Conservation (phyloP, 2,329 filamentous ascomycete genomes). For the Stachybotrys chartarum region DNA sequence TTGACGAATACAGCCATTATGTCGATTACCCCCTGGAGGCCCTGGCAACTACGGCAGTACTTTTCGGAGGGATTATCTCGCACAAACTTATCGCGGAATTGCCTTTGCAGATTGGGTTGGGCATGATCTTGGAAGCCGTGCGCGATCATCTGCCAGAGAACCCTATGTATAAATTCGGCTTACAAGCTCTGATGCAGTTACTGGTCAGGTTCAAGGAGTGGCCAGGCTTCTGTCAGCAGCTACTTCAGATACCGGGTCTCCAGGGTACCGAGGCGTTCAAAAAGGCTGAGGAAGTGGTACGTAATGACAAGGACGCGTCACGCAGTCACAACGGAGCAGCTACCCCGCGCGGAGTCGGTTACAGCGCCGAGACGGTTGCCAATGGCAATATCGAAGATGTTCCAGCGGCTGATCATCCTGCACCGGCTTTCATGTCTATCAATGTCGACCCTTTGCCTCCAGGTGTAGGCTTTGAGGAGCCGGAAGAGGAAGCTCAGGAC, state of each 20-base stretch:
- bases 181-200: conserved; percentile 89
- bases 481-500: conserved; percentile 77
- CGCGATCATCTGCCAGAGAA: conserved; percentile 75
- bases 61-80: conserved; percentile 95
- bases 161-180: conserved; percentile 96
- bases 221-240: conserved; percentile 87
- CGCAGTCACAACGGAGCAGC: conserved; percentile 46
- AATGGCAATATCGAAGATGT: conserved; percentile 68
- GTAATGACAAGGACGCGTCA: conserved; percentile 53
- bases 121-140: conserved; percentile 96
- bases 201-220: conserved; percentile 79
- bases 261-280: conserved; percentile 79
- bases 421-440: conserved; percentile 70
- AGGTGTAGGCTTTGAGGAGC: conserved; percentile 67
- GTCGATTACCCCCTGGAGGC: conserved; percentile 94
- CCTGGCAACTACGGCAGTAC: conserved; percentile 86
- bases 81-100: conserved; percentile 86
- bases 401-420: conserved; percentile 48
- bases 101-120: conserved; percentile 86
- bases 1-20: conserved; percentile 96
- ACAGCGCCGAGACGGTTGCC: conserved; percentile 43
- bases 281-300: conserved; percentile 74
- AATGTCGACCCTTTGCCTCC: conserved; percentile 63
- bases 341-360: conserved; percentile 25
- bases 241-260: conserved; percentile 74